Evolutionary conservation across 2,329 filamentous ascomycete genomes (phyloP).

Genomic region (Monosporascus sp.): DNA sequence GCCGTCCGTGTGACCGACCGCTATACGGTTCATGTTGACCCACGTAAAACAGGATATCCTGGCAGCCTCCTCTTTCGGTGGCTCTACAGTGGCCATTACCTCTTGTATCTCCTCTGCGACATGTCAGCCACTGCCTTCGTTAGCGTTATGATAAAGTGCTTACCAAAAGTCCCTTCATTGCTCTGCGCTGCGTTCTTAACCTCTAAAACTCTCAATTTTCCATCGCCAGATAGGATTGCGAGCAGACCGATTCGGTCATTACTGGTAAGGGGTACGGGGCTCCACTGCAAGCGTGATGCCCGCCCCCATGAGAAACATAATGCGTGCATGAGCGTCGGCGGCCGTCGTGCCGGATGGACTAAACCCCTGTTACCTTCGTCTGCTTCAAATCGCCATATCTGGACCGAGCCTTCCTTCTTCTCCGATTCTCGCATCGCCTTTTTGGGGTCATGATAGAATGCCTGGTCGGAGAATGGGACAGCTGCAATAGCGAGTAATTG

Average conservation of each 20-base stretch:
- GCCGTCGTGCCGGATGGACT: constrained; percentile 27
- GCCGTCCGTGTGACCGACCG: constrained; percentile 51
- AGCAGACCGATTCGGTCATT: constrained; percentile 34
- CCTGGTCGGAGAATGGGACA: constrained; percentile 46
- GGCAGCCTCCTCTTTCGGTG: constrained; percentile 42
- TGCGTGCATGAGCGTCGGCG: constrained; percentile 36
- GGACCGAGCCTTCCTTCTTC: constrained; percentile 41
- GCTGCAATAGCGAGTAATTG: constrained; percentile 50
- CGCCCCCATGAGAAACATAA: constrained; percentile 48
- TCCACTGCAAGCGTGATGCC: constrained; percentile 48
- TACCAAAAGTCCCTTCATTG: constrained; percentile 34
- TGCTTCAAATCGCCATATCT: constrained; percentile 45
- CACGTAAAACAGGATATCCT: constrained; percentile 50
- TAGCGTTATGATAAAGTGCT: constrained; percentile 11
- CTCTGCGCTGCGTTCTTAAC: constrained; percentile 26
- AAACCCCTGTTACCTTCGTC: constrained; percentile 25
- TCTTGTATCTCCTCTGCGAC: constrained; percentile 38
- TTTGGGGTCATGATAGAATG: constrained; percentile 33
- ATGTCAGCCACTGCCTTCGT: constrained; percentile 17
- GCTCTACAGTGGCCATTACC: constrained; percentile 39
- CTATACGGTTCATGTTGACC: constrained; percentile 50
- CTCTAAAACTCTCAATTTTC: constrained; percentile 44
- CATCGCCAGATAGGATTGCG: constrained; percentile 47
- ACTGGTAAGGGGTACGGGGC: constrained; percentile 35
- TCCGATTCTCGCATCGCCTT: constrained; percentile 32